These are phyloP conservation scores for Chrysanthemum makinoi DNA, from an alignment of 129 eudicot species.

Conservation along the genomic window DNA sequence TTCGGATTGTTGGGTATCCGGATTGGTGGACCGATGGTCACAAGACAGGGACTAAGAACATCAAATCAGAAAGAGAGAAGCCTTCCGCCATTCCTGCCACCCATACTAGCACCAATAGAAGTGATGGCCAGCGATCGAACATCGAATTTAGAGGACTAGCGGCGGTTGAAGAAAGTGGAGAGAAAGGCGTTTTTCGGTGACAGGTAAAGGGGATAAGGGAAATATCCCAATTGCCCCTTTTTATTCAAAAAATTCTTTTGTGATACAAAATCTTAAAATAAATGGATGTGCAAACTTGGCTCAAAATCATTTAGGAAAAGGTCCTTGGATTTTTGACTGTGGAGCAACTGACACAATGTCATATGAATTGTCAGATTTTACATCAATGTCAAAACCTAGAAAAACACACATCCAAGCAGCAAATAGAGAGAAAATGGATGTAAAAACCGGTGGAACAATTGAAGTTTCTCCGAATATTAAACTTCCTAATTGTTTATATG, in stretches of 20 bases:
- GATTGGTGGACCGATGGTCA: neutral
- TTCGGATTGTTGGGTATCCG: neutral
- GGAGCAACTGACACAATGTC: conserved; percentile 3
- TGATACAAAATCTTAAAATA: no score
- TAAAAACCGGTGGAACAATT: conserved; percentile 1
- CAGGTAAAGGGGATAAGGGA: neutral
- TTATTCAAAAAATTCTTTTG: no score
- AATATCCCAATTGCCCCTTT: no score
- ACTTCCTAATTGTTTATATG: conserved; percentile 4
- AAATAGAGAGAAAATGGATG: neutral
- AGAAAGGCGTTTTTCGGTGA: no score
- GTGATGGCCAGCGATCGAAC: neutral
- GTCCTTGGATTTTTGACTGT: neutral
- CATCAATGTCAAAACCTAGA: neutral
- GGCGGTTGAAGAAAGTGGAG: no score
- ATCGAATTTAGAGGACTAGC: no score
- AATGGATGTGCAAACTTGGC: neutral
- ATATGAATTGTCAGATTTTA: neutral
- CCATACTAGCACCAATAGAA: neutral
- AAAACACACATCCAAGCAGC: neutral
- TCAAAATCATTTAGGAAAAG: no score
- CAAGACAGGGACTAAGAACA: neutral
- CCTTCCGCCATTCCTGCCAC: neutral
- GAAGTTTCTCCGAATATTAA: neutral
- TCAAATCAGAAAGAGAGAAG: neutral